Evolutionary conservation across 495 filamentous ascomycete species (phyloP).

Genomic region (Coniosporium apollinis): DNA sequence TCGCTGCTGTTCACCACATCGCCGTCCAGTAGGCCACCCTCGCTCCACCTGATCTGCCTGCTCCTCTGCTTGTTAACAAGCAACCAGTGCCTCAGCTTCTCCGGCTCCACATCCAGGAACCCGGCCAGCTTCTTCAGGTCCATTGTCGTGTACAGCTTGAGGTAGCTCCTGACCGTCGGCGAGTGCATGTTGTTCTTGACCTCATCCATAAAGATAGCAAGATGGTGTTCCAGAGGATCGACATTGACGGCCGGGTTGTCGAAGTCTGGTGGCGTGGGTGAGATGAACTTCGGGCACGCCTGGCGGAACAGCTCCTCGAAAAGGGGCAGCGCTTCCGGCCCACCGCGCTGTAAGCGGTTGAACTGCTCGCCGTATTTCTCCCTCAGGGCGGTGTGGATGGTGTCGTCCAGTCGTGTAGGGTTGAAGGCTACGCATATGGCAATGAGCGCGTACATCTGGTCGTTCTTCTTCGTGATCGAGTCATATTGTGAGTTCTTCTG

Average conservation of each 20-base stretch:
- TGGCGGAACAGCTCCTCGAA: conserved; percentile 94
- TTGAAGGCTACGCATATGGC: conserved; percentile 97
- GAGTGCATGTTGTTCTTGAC: conserved; percentile 92
- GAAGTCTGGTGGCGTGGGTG: conserved; percentile 89
- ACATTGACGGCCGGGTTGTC: conserved; percentile 86
- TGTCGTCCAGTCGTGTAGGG: conserved; percentile 92
- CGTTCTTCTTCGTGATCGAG: conserved; percentile 97
- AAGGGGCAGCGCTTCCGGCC: conserved; percentile 82
- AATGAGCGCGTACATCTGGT: conserved; percentile 98
- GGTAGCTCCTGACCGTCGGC: conserved; percentile 90
- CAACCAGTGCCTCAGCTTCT: conserved; percentile 77
- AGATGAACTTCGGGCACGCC: conserved; percentile 98
- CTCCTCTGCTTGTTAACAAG: conserved; percentile 96
- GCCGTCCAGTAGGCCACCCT: conserved; percentile 76
- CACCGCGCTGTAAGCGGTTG: conserved; percentile 82
- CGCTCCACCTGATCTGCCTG: conserved; percentile 88
- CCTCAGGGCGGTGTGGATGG: conserved; percentile 90
- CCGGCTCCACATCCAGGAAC: conserved; percentile 87
- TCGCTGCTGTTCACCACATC: conserved; percentile 83
- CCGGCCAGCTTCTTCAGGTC: conserved; percentile 95
- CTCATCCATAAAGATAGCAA: conserved; percentile 96
- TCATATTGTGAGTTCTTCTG: conserved; percentile 97
- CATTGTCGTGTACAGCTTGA: conserved; percentile 99
- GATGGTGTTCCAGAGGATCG: conserved; percentile 94
- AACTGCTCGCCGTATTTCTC: conserved; percentile 99